phyloP scores from a whole-genome alignment of 441 rosid species.

The Corymbia citriodora region DNA sequence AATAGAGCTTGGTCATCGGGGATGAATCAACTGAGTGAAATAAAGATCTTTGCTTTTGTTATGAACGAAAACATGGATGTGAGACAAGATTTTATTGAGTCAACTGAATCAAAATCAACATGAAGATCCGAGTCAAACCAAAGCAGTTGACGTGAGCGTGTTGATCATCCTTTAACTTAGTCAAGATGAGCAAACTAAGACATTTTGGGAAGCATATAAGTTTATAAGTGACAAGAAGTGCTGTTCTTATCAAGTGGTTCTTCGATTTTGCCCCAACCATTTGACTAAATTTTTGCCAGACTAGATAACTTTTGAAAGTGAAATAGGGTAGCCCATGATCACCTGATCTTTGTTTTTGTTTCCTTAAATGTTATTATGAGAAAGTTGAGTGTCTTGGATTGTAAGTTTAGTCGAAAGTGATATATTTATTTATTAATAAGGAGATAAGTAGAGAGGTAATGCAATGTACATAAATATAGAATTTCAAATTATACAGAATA shows the following conservation, averaged over 20 bases:
- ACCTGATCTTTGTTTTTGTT: too few species aligned
- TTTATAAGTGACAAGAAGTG: background rate
- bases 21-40: background rate
- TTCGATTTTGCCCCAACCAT: background rate
- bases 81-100: background rate
- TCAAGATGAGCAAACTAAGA: background rate
- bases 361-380: background rate
- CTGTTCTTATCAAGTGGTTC: background rate
- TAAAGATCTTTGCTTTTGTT: background rate
- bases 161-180: background rate
- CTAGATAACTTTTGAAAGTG: background rate
- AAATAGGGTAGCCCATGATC: too few species aligned
- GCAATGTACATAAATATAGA: background rate
- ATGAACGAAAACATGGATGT: background rate
- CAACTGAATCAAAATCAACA: background rate
- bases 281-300: background rate
- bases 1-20: background rate
- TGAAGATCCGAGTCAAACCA: background rate
- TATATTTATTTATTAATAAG: background rate
- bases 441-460: background rate
- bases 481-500: background rate
- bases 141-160: background rate
- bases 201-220: background rate
- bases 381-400: background rate
- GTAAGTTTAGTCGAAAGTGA: background rate